Evolutionary conservation across 805 yeast species (phyloP).

Genomic region (Candida koratica): DNA sequence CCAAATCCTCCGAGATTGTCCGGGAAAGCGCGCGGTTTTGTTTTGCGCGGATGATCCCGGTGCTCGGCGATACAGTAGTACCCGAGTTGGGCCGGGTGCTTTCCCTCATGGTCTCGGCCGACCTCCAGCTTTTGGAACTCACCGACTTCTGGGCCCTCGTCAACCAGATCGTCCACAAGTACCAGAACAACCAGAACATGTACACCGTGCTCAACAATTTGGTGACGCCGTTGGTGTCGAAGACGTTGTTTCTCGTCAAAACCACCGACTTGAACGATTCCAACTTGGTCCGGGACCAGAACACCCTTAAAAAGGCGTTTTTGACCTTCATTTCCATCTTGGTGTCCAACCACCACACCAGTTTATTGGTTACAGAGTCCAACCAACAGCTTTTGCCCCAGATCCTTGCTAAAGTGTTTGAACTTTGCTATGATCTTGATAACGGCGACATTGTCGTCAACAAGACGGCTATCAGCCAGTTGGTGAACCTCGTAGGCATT

Average conservation of each 20-base stretch:
- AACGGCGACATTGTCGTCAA: constrained; percentile 38
- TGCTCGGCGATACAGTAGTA: constrained; percentile 49
- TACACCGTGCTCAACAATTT: constrained; percentile 72
- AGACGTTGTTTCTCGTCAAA: constrained; percentile 51
- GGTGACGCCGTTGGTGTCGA: constrained; percentile 67
- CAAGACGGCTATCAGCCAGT: constrained; percentile 64
- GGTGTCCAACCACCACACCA: constrained; percentile 72
- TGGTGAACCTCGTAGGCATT: constrained; percentile 57
- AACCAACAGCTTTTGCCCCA: constrained; percentile 59
- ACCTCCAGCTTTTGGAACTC: constrained; percentile 61
- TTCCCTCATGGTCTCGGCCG: constrained; percentile 50
- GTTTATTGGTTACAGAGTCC: constrained; percentile 66
- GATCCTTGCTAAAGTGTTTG: constrained; percentile 60
- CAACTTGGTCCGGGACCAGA: constrained; percentile 62
- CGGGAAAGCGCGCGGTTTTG: constrained; percentile 86
- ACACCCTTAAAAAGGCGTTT: constrained; percentile 64
- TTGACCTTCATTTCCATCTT: constrained; percentile 66
- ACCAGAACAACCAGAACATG: constrained; percentile 60
- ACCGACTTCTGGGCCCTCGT: constrained; percentile 79
- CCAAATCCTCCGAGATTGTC: constrained; percentile 60
- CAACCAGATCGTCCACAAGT: constrained; percentile 82
- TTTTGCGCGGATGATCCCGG: constrained; percentile 79
- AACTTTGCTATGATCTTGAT: constrained; percentile 56
- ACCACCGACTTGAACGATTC: constrained; percentile 44
- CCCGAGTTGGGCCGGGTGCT: constrained; percentile 64